Evolutionary conservation across 129 eudicot species (phyloP).

Genomic region (Pseudognaphalium luteoalbum): DNA sequence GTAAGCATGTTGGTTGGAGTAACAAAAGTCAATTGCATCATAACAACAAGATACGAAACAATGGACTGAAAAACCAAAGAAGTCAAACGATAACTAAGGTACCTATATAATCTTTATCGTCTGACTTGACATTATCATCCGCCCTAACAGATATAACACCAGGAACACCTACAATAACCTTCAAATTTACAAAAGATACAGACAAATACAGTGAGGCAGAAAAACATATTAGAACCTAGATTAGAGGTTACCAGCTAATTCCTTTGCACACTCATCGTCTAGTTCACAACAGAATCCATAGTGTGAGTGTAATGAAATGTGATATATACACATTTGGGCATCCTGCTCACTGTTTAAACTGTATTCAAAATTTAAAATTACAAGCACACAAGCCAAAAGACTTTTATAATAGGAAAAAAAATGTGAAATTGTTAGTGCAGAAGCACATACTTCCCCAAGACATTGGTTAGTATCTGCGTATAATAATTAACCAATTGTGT

Average conservation of each 20-base stretch:
- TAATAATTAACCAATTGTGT: conserved; percentile 74
- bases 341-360: conserved; percentile 65
- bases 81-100: conserved; percentile 12
- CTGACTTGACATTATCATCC: conserved; percentile 59
- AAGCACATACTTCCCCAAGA: conserved; percentile 67
- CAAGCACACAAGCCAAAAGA: not conserved
- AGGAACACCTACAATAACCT: conserved; percentile 58
- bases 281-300: conserved; percentile 86
- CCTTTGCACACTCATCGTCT: conserved; percentile 71
- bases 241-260: conserved; percentile 54
- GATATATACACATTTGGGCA: conserved; percentile 93
- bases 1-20: not conserved
- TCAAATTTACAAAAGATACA: conserved; percentile 12
- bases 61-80: not conserved
- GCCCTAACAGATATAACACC: conserved; percentile 71
- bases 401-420: not conserved
- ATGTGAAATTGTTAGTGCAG: not conserved
- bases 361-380: conserved; percentile 9
- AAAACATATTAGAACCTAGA: not conserved
- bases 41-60: not conserved
- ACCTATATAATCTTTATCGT: conserved; percentile 77
- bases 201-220: not conserved
- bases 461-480: conserved; percentile 54
- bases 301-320: conserved; percentile 62
- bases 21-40: not conserved